Evolutionary conservation across 2,329 filamentous ascomycete genomes (phyloP).

Genomic region (Trichoderma oligosporum): DNA sequence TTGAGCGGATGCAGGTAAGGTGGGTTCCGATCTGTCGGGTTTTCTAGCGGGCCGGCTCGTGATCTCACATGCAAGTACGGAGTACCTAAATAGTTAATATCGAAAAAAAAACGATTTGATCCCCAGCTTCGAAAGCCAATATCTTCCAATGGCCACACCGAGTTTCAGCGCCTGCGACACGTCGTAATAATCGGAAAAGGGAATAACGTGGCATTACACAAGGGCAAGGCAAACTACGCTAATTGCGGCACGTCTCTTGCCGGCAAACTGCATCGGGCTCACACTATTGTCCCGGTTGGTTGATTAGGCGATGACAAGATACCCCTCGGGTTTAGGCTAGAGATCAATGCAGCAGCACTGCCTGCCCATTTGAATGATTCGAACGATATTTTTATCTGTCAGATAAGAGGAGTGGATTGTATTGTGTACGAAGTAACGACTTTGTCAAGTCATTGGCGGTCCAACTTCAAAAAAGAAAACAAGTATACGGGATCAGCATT

Average conservation of each 20-base stretch:
- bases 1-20: neutral
- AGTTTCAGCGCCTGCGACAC: neutral
- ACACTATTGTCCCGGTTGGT: neutral
- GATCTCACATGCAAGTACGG: constrained; percentile 12
- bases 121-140: neutral
- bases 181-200: neutral
- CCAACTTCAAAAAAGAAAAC: neutral
- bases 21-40: constrained; percentile 21
- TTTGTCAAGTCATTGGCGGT: neutral
- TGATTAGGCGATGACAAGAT: constrained; percentile 4
- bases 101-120: too few species aligned
- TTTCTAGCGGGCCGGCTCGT: constrained; percentile 28
- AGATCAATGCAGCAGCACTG: too few species aligned
- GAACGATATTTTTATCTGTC: neutral
- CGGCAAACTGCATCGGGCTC: neutral
- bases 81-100: too few species aligned
- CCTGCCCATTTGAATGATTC: too few species aligned
- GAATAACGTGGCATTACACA: neutral
- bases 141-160: neutral
- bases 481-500: neutral
- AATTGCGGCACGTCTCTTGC: neutral
- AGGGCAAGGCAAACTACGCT: neutral
- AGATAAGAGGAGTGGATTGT: neutral
- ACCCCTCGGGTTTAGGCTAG: neutral
- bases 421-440: neutral